Conservation (phyloP, 805 yeast genomes). For the Jamesozyma lodderae region DNA sequence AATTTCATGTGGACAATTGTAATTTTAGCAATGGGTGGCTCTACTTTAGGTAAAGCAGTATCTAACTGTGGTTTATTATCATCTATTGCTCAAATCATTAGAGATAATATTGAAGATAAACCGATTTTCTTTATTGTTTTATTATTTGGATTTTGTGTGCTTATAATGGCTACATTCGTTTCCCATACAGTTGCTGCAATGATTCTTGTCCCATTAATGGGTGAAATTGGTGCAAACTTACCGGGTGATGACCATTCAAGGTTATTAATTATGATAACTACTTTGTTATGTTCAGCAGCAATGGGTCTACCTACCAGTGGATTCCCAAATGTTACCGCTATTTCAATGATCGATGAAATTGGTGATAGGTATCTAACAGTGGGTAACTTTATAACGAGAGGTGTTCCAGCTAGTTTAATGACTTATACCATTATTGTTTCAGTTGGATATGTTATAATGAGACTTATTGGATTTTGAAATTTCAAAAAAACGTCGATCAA, state of each 20-base stretch:
- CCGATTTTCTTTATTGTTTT: slow-evolving; percentile 65
- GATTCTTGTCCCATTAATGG: slow-evolving; percentile 82
- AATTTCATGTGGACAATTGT: slow-evolving; percentile 96
- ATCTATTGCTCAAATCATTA: slow-evolving; percentile 67
- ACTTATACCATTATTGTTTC: slow-evolving; percentile 67
- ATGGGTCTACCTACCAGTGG: slow-evolving; percentile 98
- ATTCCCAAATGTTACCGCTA: slow-evolving; percentile 95
- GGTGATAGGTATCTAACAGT: slow-evolving; percentile 88
- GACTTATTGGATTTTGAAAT: slow-evolving; percentile 39
- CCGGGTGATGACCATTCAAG: slow-evolving; percentile 76
- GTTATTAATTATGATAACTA: slow-evolving; percentile 56
- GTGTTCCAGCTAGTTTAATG: slow-evolving; percentile 78
- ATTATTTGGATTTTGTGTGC: slow-evolving; percentile 72
- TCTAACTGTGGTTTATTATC: slow-evolving; percentile 79
- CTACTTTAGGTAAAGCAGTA: slow-evolving; percentile 91
- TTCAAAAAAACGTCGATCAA: too few relatives aligned
- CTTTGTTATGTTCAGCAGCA: slow-evolving; percentile 78
- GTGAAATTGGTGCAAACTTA: slow-evolving; percentile 73
- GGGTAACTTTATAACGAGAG: slow-evolving; percentile 75
- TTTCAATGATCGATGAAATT: slow-evolving; percentile 85
- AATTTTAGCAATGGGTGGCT: slow-evolving; percentile 94
- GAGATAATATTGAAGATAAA: slow-evolving; percentile 52
- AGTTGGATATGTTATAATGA: slow-evolving; percentile 71
- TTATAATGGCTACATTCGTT: slow-evolving; percentile 86
- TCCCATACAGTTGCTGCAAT: slow-evolving; percentile 96